Evolutionary conservation across 1,139 yeast genomes (phyloP), one percentile per base, ranked within the genome.

Genomic region (Suhomyces panamericanus): DNA sequence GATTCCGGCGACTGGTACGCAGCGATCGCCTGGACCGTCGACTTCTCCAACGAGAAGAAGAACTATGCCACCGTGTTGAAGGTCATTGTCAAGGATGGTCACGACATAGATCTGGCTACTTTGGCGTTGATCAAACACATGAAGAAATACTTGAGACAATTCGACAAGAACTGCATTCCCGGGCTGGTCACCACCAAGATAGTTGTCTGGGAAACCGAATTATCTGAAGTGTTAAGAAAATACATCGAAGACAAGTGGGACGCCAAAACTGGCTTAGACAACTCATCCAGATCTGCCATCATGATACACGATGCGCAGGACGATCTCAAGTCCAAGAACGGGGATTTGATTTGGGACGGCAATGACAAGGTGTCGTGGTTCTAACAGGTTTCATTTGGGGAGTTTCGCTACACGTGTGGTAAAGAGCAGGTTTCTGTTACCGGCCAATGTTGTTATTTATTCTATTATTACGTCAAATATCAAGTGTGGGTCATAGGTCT

Each of bases 321-420:
- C 12, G 63, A 70, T 31, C 47, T 53, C 8, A 46, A 53, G 32
- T 54, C 70, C 39, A 43, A 49, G 35, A 44, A 46, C 8, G 72
- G 54, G 2, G 54, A 64, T 1, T 45, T 71, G 13, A 54, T 73
- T 17, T 75, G 80, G 80, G 78, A 69, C 50, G 67, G 67, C 35
- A 75, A 75, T 51, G 69, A 62, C 42, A 75, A 75, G 53, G 55
- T 75, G 41, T 70, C 76, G 4, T 75, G 80, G 80, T 74, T 73
- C 50, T 75, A 56, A 52, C n/a, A n/a, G n/a, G n/a, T n/a, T n/a
- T n/a, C n/a, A n/a, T n/a, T 4, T 32, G 24, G 13, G 29, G 14
- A 3, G 2, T 15, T 8, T 32, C 12, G 8, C n/a, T 26, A 26
- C 29, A 26, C 5, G 4, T 12, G n/a, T 26, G 29, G 24, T 20